Base-by-base conservation (phyloP, 345 rosid species). In the Eucalyptus tenuipes region DNA sequence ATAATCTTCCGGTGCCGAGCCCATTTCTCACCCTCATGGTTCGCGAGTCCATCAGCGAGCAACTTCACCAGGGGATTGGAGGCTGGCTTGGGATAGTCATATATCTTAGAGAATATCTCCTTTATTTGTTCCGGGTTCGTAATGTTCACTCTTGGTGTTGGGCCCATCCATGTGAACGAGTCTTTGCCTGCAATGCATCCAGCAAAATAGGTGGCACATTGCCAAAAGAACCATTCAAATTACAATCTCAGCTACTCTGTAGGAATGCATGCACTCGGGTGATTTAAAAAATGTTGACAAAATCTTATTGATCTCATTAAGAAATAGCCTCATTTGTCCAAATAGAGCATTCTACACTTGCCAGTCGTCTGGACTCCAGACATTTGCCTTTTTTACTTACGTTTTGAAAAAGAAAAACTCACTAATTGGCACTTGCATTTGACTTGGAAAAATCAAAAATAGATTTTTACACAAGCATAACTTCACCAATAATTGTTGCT, bases 1-100 rank as follows among this genome's bases (percentile, higher is more conserved):
- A 92, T 90, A 61, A 93, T 93, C 92, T 93, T 93, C 79, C 95
- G 88, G 68, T 91, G 94, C 87, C 68, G 92, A 18, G 88, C 90
- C 97, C 97, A 95, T 89, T 94, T 92, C 37, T 94, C 93, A 15
- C 93, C 96, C 37, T 93, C 93, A 59, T 91, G 91, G 47, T 31
- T 48, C 0, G 85, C 89, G 8, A 95, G 89, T 44, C 96, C 96
- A 13, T 64, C 84, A 14, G 87, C 91, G 7, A 94, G 89, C 53
- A 92, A 87, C 89, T 85, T 92, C 2, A 13, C 79, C 22, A 94
- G 88, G 47, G 95, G 94, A 64, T 89, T 91, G 25, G 90, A 45
- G 22, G 79, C 80, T 2, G 91, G 90, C 82, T 94, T 95, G 55
- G 75, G 92, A 66, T 92, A 94, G 53, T 89, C 94, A 8, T 89